Base-by-base conservation (phyloP, 441 rosid genomes). In the Aquilaria agallochum region DNA sequence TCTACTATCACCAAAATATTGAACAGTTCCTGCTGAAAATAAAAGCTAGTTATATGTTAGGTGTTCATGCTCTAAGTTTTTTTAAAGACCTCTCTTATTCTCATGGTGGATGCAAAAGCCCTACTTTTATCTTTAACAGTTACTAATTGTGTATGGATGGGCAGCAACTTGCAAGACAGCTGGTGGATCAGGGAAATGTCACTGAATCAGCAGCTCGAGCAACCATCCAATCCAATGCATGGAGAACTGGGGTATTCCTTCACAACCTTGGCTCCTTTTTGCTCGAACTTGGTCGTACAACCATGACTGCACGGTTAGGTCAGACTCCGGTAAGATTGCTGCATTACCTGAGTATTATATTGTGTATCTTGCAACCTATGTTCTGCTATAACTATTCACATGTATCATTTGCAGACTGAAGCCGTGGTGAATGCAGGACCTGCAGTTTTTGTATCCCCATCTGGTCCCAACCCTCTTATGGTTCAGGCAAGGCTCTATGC, bases 371-470 rank as follows among this genome's bases (percentile, higher is more conserved):
- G 11, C 15, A 52, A 20, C 50, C n/a, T 32, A 54, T 62, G 33
- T 51, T 31, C 60, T 50, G 30, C 60, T 47, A 42, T 62, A 45
- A 59, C 58, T 65, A 45, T 12, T 7, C 9, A 40, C 45, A 40
- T 40, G 45, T 40, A 56, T 69, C 52, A 64, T 79, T 4, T 69
- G 66, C 85, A 85, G 95, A 76, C 90, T 40, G 92, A 88, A 67
- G 84, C 95, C 57, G 76, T 83, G 61, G 90, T 88, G 55, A 88
- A 86, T 77, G 85, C 92, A 62, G 95, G 95, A 49, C 92, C 92
- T 54, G 95, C 92, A 12, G 83, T 88, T 63, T 88, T 80, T 68
- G 79, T 88, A 60, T 83, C 85, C 13, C 75, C 86, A 45, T 69
- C 85, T 64, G 85, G 88, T 74, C 95, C 95, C 57, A 88, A 86